A percentile compares a stretch with the other conserved stretches of the same genome.
phyloP scores from a whole-genome alignment of 2,329 filamentous ascomycete genomes.

The Alternaria viburni region DNA sequence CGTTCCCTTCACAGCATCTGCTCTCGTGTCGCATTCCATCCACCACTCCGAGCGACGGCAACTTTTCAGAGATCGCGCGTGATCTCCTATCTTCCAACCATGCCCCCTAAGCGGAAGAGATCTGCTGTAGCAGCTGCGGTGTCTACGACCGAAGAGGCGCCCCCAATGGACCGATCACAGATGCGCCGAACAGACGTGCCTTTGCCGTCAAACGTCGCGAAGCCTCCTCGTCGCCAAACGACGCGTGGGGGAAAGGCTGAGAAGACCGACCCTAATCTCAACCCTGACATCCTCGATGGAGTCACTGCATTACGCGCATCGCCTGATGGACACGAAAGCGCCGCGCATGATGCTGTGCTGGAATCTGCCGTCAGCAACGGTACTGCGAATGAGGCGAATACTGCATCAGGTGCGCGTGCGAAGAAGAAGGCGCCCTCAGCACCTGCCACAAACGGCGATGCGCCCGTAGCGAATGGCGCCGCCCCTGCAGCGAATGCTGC shows the following conservation, averaged over 20 bases:
- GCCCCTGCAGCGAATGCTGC: conserved; percentile 18
- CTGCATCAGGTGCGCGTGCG: conserved; percentile 22
- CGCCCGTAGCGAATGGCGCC: conserved; percentile 12
- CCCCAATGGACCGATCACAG: conserved; percentile 17
- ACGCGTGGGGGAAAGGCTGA: conserved; percentile 29
- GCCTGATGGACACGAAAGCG: conserved; percentile 47
- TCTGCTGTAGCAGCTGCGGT: conserved; percentile 30
- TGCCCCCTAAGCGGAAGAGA: conserved; percentile 42
- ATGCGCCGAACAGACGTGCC: conserved; percentile 32
- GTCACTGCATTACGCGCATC: conserved; percentile 52
- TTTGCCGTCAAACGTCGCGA: conserved; percentile 27
- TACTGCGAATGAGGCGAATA: conserved; percentile 18
- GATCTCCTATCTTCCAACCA: conserved; percentile 14
- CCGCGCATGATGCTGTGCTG: conserved; percentile 12
- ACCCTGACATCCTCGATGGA: conserved; percentile 52
- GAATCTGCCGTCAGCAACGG: conserved; percentile 15
- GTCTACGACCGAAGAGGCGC: conserved; percentile 13
- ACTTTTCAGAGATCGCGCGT: conserved; percentile 9
- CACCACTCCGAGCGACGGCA: conserved; percentile 21
- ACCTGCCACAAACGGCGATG: conserved; percentile 18
- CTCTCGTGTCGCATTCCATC: conserved; percentile 23
- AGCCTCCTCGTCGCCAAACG: conserved; percentile 34
- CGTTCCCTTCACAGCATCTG: conserved; percentile 27
- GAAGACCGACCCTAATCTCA: conserved; percentile 43
- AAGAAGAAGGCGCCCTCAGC: conserved; percentile 17